Percentiles rank a stretch among this genome's conserved stretches.
Conservation (phyloP, 73 alveolate species). For the Blepharisma stoltei region DNA sequence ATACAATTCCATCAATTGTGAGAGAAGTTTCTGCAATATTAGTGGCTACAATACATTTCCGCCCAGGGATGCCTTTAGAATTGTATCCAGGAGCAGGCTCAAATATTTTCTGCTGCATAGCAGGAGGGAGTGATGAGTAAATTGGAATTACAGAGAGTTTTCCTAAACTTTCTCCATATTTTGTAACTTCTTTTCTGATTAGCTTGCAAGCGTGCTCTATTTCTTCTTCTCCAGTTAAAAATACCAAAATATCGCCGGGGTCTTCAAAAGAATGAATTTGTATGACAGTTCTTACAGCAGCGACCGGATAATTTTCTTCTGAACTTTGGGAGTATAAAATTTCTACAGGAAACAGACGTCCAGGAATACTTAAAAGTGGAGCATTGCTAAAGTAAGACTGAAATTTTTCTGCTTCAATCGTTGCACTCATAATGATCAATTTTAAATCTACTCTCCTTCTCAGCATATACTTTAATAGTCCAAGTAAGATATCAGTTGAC, state of each 20-base stretch:
- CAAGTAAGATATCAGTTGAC: conserved; percentile 97
- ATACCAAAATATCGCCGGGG: conserved; percentile 95
- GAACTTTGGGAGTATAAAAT: conserved; percentile 90
- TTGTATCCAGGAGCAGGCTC: conserved; percentile 97
- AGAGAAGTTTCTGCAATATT: conserved; percentile 99
- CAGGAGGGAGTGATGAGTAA: conserved; percentile 98
- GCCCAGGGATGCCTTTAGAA: conserved; percentile 74
- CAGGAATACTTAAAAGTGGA: conserved; percentile 95
- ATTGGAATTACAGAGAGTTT: conserved; percentile 85
- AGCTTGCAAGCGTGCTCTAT: conserved; percentile 89
- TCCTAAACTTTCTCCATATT: conserved; percentile 59
- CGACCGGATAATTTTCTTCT: conserved; percentile 93
- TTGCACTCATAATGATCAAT: conserved; percentile 96
- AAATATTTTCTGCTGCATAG: conserved; percentile 91
- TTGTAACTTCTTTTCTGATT: conserved; percentile 75
- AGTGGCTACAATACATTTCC: conserved; percentile 97
- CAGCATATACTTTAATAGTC: conserved; percentile 95
- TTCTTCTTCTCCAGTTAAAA: conserved; percentile 99
- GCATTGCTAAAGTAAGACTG: conserved; percentile 93
- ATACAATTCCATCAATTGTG: conserved; percentile 99
- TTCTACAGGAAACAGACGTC: conserved; percentile 97
- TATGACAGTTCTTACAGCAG: conserved; percentile 89
- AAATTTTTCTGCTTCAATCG: conserved; percentile 98
- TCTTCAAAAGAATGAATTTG: conserved; percentile 91
- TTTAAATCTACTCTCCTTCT: conserved; percentile 80